Base-by-base conservation (phyloP, 441 rosid genomes). In the Bocquillonia castaneifolia region DNA sequence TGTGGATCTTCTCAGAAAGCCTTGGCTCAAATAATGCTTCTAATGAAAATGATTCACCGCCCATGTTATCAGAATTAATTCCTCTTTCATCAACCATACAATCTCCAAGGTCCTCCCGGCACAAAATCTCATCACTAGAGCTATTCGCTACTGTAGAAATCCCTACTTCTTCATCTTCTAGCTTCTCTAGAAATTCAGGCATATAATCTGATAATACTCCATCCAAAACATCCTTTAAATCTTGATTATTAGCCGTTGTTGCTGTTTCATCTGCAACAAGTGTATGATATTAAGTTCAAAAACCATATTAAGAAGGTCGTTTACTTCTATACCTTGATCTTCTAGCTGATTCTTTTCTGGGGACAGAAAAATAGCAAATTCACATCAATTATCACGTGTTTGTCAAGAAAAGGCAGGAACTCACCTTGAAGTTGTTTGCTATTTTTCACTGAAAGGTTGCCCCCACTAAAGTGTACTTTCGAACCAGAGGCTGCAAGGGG, bases 141-240 rank as follows among this genome's bases (percentile, higher is more conserved):
- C 14, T 48, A 31, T 54, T 60, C 17, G 66, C 53, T 31, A 18
- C 44, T 63, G 58, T 36, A 40, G 29, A 29, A 26, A 5, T 34
- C 40, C 18, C 39, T 26, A 59, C 36, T 10, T 23, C 40, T 54
- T 26, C 48, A 22, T 48, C 62, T 62, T 55, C 65, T 72, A 58
- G 44, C 51, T 72, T 60, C 60, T 14, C 70, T 42, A 51, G 7
- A 36, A 51, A 39, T 20, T 47, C 72, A 63, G 72, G 63, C 47
- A 26, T 53, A 40, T 45, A 3, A 25, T 50, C 66, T 52, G 39
- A 44, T 65, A 23, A 65, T 31, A 31, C 48, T 59, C 55, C 61
- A 7, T 42, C 54, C 47, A 29, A 18, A 76, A 31, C 68, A n/a
- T 37, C 32, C 32, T 22, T 42, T 22, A 3, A 32, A 54, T 32